Evolutionary conservation across 176 grass and related monocot species (phyloP), one percentile per base, ranked within the genome.

Genomic region (Poa pratensis): DNA sequence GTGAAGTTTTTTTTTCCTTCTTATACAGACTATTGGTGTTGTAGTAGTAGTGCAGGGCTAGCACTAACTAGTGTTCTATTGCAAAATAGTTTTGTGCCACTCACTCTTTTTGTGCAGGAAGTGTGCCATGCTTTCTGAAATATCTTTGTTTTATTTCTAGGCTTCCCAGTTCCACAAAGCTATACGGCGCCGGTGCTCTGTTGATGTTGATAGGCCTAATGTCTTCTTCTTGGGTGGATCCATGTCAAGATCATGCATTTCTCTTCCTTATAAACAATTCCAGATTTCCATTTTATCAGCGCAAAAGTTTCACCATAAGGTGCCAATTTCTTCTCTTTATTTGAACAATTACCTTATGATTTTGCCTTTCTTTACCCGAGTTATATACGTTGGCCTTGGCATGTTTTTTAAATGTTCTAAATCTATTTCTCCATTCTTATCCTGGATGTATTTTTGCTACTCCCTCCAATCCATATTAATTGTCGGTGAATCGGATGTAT

Each of bases 151-250:
- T 80, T 53, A 6, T 79, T 90, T 26, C 60, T 46, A 93, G 93
- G 89, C 85, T 80, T 80, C 69, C 57, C 85, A 34, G 60, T 95
- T 95, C 68, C 15, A 63, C 79, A 95, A 81, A 86, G 73, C 68
- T 50, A 83, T 95, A 73, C 74, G n/a, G 84, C 74, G 35, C n/a
- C 75, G 60, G 26, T 54, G 86, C 83, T 42, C 78, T 57, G 46
- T 77, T 81, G 87, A 90, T 70, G 51, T 23, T 53, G 83, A 75
- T 53, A 32, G 66, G 53, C 87, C 61, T 76, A 86, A 98, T 92
- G 84, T 77, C 82, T 98, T 98, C 66, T 95, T 98, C 74, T 87
- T 95, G 91, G 83, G 89, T 79, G 89, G 87, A 90, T 94, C 95
- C 35, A 43, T 90, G 67, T 92, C 96, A 18, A 91, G 59, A 77